Evolutionary conservation across 106 monocot genomes (phyloP).

Genomic region (Dendrobium huoshanense): DNA sequence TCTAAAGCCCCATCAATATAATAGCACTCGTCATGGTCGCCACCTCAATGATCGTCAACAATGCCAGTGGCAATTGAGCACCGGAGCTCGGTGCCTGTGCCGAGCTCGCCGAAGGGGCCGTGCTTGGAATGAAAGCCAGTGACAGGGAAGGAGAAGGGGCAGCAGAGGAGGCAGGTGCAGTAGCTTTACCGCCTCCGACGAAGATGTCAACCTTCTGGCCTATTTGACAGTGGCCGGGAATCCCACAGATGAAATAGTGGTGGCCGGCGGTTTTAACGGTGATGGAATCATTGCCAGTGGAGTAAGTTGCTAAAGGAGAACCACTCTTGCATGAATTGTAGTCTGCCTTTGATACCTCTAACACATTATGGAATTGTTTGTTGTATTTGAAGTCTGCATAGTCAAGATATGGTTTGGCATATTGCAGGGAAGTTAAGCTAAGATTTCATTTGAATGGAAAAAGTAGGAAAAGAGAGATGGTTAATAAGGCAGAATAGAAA

Average conservation of each 20-base stretch:
- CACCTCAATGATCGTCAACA: not conserved
- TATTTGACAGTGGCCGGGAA: constrained; percentile 43
- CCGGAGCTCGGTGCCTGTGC: not conserved
- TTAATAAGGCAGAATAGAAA: no score
- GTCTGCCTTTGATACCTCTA: constrained; percentile 42
- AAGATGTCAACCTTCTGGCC: constrained; percentile 63
- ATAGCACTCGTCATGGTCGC: not conserved
- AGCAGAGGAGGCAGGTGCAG: constrained; percentile 12
- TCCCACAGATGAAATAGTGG: constrained; percentile 54
- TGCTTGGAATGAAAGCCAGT: not conserved
- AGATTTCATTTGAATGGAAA: no score
- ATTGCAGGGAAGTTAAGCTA: no score
- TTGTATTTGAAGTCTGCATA: constrained; percentile 59
- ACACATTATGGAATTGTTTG: constrained; percentile 50
- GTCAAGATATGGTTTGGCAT: no score
- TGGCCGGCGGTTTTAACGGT: constrained; percentile 28
- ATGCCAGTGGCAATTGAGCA: not conserved
- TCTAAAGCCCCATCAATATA: not conserved
- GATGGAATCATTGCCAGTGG: constrained; percentile 62
- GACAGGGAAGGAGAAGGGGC: constrained; percentile 9
- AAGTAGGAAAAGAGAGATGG: no score
- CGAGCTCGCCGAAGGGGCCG: not conserved
- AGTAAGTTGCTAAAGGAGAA: constrained; percentile 23
- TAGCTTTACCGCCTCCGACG: constrained; percentile 13
- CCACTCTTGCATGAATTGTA: constrained; percentile 30